phyloP scores from a whole-genome alignment of 192 early-diverging fungal species.

The Backusella australiensis region DNA sequence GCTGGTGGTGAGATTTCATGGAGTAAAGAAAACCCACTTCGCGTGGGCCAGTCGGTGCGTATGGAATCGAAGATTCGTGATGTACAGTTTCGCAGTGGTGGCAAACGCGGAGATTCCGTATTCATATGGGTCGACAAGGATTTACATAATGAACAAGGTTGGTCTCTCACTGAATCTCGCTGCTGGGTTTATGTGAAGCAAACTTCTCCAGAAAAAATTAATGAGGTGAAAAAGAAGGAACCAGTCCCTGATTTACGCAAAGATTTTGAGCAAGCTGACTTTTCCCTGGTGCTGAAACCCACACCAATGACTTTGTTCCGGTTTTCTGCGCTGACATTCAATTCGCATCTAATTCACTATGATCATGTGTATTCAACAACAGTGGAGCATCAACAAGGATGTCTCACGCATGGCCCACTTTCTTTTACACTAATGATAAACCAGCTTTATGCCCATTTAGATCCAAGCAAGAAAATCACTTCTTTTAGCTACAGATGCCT shows the following conservation, averaged over 20 bases:
- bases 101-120: constrained; percentile 55
- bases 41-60: constrained; percentile 57
- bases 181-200: constrained; percentile 59
- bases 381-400: constrained; percentile 11
- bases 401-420: constrained; percentile 16
- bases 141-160: constrained; percentile 59
- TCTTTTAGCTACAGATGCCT: constrained; percentile 12
- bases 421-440: constrained; percentile 11
- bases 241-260: background rate
- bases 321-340: constrained; percentile 16
- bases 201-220: background rate
- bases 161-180: constrained; percentile 62
- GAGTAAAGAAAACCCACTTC: constrained; percentile 55
- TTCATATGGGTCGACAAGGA: constrained; percentile 69
- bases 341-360: constrained; percentile 16
- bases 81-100: constrained; percentile 52
- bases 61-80: constrained; percentile 57
- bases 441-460: background rate
- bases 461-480: background rate
- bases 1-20: constrained; percentile 74
- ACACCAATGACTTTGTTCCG: constrained; percentile 10
- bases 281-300: background rate
- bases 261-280: background rate
- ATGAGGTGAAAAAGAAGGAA: background rate
- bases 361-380: constrained; percentile 12